A percentile compares a stretch with the other conserved stretches of the same genome.
These are phyloP conservation scores for Fraxinus sp. DNA, from an alignment of 305 asterid genomes.

Conservation along the genomic window DNA sequence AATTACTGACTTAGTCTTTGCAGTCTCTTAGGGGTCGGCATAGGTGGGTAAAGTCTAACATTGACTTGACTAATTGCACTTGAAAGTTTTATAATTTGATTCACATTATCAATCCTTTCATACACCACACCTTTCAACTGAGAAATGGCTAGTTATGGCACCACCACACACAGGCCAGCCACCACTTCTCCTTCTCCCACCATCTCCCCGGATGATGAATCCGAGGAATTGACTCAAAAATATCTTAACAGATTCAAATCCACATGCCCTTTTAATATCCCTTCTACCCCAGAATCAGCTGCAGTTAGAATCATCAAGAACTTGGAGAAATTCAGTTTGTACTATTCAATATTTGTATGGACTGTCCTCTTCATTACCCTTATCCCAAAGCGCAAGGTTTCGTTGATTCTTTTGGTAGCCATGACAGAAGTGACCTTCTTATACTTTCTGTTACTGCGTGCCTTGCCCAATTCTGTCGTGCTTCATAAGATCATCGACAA, in stretches of 20 bases:
- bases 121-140: not conserved
- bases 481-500: conserved; percentile 40
- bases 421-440: conserved; percentile 48
- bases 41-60: not conserved
- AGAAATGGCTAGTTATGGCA: conserved; percentile 41
- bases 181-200: conserved; percentile 26
- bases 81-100: not conserved
- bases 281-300: conserved; percentile 55
- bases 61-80: not conserved
- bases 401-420: conserved; percentile 49
- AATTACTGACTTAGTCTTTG: not conserved
- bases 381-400: conserved; percentile 52
- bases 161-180: conserved; percentile 47
- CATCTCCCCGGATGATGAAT: conserved; percentile 9
- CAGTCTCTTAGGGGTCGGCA: not conserved
- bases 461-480: conserved; percentile 38
- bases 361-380: conserved; percentile 64
- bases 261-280: conserved; percentile 52
- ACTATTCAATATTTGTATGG: conserved; percentile 52
- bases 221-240: conserved; percentile 23
- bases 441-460: conserved; percentile 47
- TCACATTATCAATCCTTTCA: not conserved
- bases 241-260: conserved; percentile 27
- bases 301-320: conserved; percentile 48
- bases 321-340: conserved; percentile 34